Evolutionary conservation across 164 flowering plant genomes (phyloP), one percentile per base, ranked within the genome.

Genomic region (Litsea cubeba): DNA sequence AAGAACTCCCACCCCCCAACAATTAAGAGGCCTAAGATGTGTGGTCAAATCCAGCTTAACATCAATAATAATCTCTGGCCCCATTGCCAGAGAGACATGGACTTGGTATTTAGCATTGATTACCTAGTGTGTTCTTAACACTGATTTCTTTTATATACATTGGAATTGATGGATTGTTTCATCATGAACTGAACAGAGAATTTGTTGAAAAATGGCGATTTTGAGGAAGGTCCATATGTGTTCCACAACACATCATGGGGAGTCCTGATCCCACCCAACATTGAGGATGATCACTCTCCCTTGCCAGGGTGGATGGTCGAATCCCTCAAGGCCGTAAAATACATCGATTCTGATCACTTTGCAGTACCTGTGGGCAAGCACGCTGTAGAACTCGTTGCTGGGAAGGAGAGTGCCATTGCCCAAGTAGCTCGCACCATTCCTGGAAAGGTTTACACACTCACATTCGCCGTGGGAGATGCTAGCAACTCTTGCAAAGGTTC

Each of bases 171-270:
- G 10, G 46, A 40, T 5, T 40, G 46, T 40, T 40, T 40, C 35
- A 4, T 65, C 28, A 14, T 26, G 69, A 65, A 40, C 28, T 65
- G 30, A 25, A 49, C 88, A 93, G 97, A 62, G 20, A 94, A 92
- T 75, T 24, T 87, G 65, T 50, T 94, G 81, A 92, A 89, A 78
- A 94, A 94, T 76, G 97, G 94, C 1, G 72, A 86, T 62, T 94
- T 94, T 26, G 98, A 94, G 74, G 92, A 88, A 77, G 98, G 98
- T 14, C 97, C 98, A 3, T 89, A 88, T 30, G 75, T 94, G 62
- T 79, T 88, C 66, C 90, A 90, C 0, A 88, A 87, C 68, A 79
- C 91, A 71, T 69, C 87, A 0, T 85, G 88, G 88, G 98, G 97
- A 1, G 94, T 88, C 63, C 82, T 94, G 18, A 77, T 92, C 74